These are phyloP conservation scores for Sporothrix pallida DNA, from an alignment of 2,329 filamentous ascomycete genomes.

Conservation along the genomic window DNA sequence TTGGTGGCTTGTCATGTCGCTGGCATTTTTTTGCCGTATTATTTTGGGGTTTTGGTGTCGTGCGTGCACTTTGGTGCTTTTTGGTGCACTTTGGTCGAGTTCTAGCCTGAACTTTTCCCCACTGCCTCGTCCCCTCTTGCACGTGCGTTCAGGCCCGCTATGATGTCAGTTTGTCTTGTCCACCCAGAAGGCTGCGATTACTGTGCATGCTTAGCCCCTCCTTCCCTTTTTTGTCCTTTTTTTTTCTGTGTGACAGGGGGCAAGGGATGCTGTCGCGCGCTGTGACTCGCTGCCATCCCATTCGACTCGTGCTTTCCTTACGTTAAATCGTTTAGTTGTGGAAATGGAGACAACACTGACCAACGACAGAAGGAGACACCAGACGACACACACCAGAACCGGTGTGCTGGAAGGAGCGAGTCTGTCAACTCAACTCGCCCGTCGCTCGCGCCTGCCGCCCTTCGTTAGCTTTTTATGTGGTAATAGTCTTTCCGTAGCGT, in stretches of 20 bases:
- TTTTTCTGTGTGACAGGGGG: background rate
- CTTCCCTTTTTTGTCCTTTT: background rate
- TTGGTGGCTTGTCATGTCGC: background rate
- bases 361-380: background rate
- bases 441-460: constrained; percentile 22
- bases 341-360: constrained; percentile 30
- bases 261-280: background rate
- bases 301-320: constrained; percentile 47
- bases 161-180: constrained; percentile 32
- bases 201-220: constrained; percentile 14
- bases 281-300: constrained; percentile 26
- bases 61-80: background rate
- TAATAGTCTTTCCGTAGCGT: constrained; percentile 48
- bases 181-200: constrained; percentile 33
- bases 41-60: background rate
- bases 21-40: background rate
- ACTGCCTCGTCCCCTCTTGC: constrained; percentile 1
- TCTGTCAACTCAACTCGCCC: constrained; percentile 11
- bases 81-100: background rate
- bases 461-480: constrained; percentile 52
- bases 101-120: constrained; percentile 11
- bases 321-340: constrained; percentile 53
- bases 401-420: constrained; percentile 4
- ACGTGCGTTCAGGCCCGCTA: constrained; percentile 31
- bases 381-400: constrained; percentile 13